phyloP scores from a whole-genome alignment of 257 asterid species.

The Plantago elongata region DNA sequence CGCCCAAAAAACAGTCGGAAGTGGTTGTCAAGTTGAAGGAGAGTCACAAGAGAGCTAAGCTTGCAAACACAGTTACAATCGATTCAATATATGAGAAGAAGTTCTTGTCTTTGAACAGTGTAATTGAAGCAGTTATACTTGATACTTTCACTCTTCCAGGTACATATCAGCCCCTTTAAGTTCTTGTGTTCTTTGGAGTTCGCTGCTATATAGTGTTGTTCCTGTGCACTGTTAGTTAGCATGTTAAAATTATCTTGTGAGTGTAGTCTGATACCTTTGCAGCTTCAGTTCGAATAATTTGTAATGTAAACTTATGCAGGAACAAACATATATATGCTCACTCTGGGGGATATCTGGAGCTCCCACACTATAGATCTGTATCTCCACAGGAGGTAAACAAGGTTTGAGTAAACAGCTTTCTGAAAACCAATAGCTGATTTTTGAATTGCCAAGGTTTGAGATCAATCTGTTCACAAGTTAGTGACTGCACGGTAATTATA shows the following conservation, averaged over 20 bases:
- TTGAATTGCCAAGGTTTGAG: background rate
- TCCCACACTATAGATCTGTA: slow-evolving; percentile 84
- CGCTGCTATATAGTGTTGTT: background rate
- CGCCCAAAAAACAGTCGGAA: slow-evolving; percentile 70
- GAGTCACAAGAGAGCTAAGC: slow-evolving; percentile 67
- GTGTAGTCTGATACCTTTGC: background rate
- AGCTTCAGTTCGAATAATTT: slow-evolving; percentile 14
- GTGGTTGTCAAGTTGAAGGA: slow-evolving; percentile 50
- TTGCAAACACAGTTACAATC: slow-evolving; percentile 59
- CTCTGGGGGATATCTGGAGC: slow-evolving; percentile 92
- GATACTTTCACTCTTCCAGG: slow-evolving; percentile 83
- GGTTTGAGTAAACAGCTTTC: background rate
- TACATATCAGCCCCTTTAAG: slow-evolving; percentile 22
- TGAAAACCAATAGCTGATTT: background rate
- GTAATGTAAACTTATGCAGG: slow-evolving; percentile 40
- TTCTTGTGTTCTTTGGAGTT: slow-evolving; percentile 6
- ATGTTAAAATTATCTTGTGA: too few relatives aligned
- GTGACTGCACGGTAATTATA: background rate
- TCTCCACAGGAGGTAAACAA: slow-evolving; percentile 76
- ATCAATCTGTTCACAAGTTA: slow-evolving; percentile 4
- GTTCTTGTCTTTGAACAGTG: slow-evolving; percentile 68
- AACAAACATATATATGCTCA: slow-evolving; percentile 70
- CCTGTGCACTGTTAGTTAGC: background rate
- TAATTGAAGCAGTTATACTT: slow-evolving; percentile 81
- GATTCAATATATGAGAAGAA: slow-evolving; percentile 84